These are phyloP conservation scores for Phytophthora nicotianae DNA, from an alignment of 352 stramenopile species.

Conservation along the genomic window DNA sequence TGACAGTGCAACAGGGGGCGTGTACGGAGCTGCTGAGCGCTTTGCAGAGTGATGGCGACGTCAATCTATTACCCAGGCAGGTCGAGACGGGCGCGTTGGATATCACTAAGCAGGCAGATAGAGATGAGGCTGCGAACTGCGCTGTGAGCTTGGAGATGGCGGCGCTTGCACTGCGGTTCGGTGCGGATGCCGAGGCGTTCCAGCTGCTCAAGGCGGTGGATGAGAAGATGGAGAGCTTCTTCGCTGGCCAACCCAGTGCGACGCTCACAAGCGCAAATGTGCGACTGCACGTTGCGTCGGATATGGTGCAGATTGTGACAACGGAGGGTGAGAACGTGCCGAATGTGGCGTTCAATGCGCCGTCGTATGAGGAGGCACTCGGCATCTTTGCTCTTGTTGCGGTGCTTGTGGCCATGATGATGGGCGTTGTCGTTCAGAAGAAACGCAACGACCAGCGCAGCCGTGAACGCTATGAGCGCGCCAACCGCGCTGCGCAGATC, in stretches of 20 bases:
- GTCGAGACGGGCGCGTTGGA: slow-evolving; percentile 34
- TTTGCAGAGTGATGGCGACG: slow-evolving; percentile 16
- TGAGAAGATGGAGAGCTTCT: slow-evolving; percentile 45
- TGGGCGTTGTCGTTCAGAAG: slow-evolving; percentile 58
- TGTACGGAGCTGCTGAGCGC: slow-evolving; percentile 34
- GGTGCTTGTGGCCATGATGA: slow-evolving; percentile 68
- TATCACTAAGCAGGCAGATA: slow-evolving; percentile 21
- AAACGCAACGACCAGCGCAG: slow-evolving; percentile 64
- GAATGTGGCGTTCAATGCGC: slow-evolving; percentile 44
- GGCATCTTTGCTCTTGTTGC: slow-evolving; percentile 61
- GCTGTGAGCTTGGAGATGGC: slow-evolving; percentile 33
- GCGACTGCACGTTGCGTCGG: slow-evolving; percentile 32
- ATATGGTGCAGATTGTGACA: slow-evolving; percentile 9
- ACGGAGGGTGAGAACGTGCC: slow-evolving; percentile 7
- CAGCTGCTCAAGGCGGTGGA: slow-evolving; percentile 52
- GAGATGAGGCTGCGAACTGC: slow-evolving; percentile 24
- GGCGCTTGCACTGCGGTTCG: slow-evolving; percentile 8
- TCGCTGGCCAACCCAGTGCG: slow-evolving; percentile 30
- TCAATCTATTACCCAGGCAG: slow-evolving; percentile 26
- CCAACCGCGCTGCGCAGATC: slow-evolving; percentile 70
- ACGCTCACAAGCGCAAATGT: slow-evolving; percentile 40
- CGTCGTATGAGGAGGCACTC: slow-evolving; percentile 65
- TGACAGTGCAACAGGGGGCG: slow-evolving; percentile 36
- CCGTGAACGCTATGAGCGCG: slow-evolving; percentile 57
- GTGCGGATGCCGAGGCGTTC: slow-evolving; percentile 27